These are phyloP conservation scores for Amauroascus verrucosus DNA, from an alignment of 2,329 filamentous ascomycete genomes.

Conservation along the genomic window DNA sequence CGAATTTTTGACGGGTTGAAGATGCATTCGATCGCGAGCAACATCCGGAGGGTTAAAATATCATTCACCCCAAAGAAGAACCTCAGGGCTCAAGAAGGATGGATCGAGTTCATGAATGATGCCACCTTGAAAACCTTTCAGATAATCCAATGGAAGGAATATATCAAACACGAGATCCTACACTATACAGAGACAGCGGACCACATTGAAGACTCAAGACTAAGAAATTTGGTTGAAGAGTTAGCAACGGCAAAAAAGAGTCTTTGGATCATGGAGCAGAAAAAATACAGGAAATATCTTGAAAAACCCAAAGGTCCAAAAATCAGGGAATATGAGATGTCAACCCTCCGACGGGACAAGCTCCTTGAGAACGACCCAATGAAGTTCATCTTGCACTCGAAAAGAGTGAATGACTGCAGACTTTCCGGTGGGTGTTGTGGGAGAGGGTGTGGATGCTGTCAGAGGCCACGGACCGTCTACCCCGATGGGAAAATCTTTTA, in stretches of 20 bases:
- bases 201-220: not conserved
- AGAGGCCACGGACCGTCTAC: not conserved
- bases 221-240: not conserved
- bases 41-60: not conserved
- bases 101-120: not conserved
- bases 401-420: constrained; percentile 1
- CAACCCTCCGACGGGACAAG: not conserved
- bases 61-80: not conserved
- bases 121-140: not conserved
- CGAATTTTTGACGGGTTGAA: constrained; percentile 2
- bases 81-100: not conserved
- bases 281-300: not conserved
- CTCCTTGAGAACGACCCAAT: not conserved
- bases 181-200: not conserved
- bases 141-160: not conserved
- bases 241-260: not conserved
- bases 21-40: not conserved
- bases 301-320: not conserved
- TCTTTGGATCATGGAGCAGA: not conserved
- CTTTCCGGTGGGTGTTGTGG: not conserved
- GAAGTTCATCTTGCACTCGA: not conserved
- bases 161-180: not conserved
- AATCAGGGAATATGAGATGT: not conserved
- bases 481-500: constrained; percentile 3
- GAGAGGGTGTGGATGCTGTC: constrained; percentile 6